A percentile compares a stretch with the other conserved stretches of the same genome.
phyloP scores from a whole-genome alignment of 2,329 filamentous ascomycete species.

The Colletotrichum karsti region DNA sequence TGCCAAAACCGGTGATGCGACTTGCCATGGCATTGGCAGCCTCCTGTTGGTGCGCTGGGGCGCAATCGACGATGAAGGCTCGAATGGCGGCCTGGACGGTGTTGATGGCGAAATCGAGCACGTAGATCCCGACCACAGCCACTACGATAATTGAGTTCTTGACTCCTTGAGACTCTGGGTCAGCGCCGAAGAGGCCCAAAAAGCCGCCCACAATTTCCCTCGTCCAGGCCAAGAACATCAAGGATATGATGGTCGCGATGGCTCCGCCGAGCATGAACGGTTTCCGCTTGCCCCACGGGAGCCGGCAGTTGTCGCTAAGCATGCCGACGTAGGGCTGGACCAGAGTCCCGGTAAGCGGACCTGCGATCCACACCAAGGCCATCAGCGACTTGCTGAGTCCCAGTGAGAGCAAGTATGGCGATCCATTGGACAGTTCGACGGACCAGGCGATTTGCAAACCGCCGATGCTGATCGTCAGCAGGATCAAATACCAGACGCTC shows the following conservation, averaged over 20 bases:
- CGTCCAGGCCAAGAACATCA: constrained; percentile 79
- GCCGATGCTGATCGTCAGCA: constrained; percentile 87
- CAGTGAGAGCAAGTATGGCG: constrained; percentile 81
- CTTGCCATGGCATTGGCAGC: constrained; percentile 94
- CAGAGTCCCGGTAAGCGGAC: constrained; percentile 79
- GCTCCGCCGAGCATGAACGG: constrained; percentile 82
- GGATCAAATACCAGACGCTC: constrained; percentile 84
- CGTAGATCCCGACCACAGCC: constrained; percentile 87
- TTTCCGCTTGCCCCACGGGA: constrained; percentile 80
- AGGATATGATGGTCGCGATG: constrained; percentile 70
- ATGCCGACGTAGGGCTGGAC: constrained; percentile 88
- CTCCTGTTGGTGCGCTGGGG: constrained; percentile 92
- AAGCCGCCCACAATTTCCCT: constrained; percentile 75
- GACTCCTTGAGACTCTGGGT: constrained; percentile 70
- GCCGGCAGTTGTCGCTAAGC: constrained; percentile 79
- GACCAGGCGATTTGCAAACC: constrained; percentile 96
- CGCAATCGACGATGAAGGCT: constrained; percentile 93
- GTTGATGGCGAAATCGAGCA: constrained; percentile 95
- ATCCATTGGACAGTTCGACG: constrained; percentile 92
- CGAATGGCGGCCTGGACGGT: constrained; percentile 94
- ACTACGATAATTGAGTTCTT: constrained; percentile 75
- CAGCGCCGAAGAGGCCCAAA: constrained; percentile 75
- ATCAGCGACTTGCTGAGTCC: constrained; percentile 85
- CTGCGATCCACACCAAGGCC: constrained; percentile 86
- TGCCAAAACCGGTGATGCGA: constrained; percentile 84